Conservation (phyloP, 73 alveolate species). For the Durusdinium trenchii region DNA sequence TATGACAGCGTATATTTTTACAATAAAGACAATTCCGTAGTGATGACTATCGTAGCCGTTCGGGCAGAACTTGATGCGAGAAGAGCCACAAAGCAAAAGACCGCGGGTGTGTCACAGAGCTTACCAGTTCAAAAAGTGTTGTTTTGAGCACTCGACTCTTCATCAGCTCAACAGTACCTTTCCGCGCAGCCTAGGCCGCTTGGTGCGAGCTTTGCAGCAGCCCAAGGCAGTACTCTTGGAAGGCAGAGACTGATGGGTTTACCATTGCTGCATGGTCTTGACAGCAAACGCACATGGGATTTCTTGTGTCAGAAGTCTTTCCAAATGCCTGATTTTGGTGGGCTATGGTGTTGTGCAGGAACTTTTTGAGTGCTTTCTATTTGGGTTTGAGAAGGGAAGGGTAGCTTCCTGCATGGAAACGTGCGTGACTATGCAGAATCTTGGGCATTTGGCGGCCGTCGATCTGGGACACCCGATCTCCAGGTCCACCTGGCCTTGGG, state of each 20-base stretch:
- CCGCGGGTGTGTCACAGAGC: too few relatives aligned
- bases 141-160: too few relatives aligned
- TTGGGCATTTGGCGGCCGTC: conserved; percentile 97
- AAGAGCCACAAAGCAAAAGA: too few relatives aligned
- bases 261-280: neutral
- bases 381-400: neutral
- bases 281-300: conserved; percentile 95
- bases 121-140: too few relatives aligned
- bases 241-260: neutral
- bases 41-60: too few relatives aligned
- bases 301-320: too few relatives aligned
- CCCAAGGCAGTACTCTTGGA: conserved; percentile 83
- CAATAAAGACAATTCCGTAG: too few relatives aligned
- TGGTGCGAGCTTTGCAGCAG: conserved; percentile 93
- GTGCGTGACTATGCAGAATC: neutral
- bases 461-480: conserved; percentile 97
- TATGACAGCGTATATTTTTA: too few relatives aligned
- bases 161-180: neutral
- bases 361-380: conserved; percentile 68
- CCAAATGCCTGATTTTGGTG: too few relatives aligned
- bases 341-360: conserved; percentile 97
- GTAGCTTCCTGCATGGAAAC: neutral
- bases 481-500: conserved; percentile 99
- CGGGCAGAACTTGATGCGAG: too few relatives aligned
- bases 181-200: conserved; percentile 57